phyloP scores from a whole-genome alignment of 805 yeast species.

The Zygotorulaspora danielsina region DNA sequence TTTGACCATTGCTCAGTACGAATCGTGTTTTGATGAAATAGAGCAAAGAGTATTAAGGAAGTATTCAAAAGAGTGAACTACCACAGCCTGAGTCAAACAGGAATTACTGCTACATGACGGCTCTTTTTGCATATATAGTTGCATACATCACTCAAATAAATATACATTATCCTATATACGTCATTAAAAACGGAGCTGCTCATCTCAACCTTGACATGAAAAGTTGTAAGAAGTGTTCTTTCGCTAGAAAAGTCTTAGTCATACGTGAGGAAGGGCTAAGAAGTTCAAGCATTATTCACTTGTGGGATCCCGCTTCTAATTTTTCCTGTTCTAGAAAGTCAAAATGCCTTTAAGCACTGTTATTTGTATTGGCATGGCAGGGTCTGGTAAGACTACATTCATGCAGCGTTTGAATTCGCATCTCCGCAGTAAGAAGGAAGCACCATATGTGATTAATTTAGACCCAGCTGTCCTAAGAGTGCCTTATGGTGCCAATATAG shows the following conservation, averaged over 20 bases:
- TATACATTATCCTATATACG: background rate
- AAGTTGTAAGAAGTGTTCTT: background rate
- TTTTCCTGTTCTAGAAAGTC: too few species aligned
- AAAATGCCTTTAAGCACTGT: conserved; percentile 41
- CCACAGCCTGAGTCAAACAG: background rate
- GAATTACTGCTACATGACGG: too few species aligned
- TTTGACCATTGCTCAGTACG: conserved; percentile 57
- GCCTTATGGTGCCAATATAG: conserved; percentile 94
- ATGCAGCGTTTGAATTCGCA: conserved; percentile 93
- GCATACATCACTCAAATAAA: too few species aligned
- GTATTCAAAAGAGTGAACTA: conserved; percentile 5
- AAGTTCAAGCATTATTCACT: too few species aligned
- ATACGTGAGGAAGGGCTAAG: background rate
- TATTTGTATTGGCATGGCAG: conserved; percentile 63
- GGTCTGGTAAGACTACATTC: conserved; percentile 94
- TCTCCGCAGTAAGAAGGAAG: conserved; percentile 61
- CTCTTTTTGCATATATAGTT: too few species aligned
- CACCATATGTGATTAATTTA: conserved; percentile 88
- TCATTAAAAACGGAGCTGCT: background rate
- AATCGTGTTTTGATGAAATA: conserved; percentile 53
- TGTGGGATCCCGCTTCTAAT: too few species aligned
- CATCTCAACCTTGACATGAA: background rate
- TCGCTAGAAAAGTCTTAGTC: background rate
- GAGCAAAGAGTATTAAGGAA: conserved; percentile 48
- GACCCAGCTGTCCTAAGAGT: conserved; percentile 95